phyloP scores from a whole-genome alignment of 352 stramenopile species.

The Phytopythium kandeliae region DNA sequence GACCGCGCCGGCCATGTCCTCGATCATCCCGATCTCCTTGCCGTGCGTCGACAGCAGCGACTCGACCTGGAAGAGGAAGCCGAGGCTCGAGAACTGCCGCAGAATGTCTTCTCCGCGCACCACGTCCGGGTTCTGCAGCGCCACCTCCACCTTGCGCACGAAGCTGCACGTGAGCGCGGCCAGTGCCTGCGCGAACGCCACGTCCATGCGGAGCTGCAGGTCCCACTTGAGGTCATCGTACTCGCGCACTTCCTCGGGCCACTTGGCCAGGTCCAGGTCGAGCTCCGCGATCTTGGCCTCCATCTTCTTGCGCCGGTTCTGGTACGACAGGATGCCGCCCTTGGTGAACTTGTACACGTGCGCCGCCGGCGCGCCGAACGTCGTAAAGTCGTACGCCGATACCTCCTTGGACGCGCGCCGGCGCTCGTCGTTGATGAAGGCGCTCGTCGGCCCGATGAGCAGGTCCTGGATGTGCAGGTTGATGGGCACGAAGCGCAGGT shows the following conservation, averaged over 20 bases:
- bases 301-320: slow-evolving; percentile 79
- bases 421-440: slow-evolving; percentile 82
- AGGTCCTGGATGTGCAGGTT: slow-evolving; percentile 87
- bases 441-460: slow-evolving; percentile 73
- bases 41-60: slow-evolving; percentile 93
- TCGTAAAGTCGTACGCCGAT: slow-evolving; percentile 81
- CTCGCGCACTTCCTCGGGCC: slow-evolving; percentile 73
- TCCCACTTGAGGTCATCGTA: slow-evolving; percentile 86
- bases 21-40: slow-evolving; percentile 96
- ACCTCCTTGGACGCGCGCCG: slow-evolving; percentile 76
- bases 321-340: slow-evolving; percentile 75
- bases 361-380: slow-evolving; percentile 70
- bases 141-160: slow-evolving; percentile 82
- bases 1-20: slow-evolving; percentile 85
- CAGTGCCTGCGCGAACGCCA: slow-evolving; percentile 69
- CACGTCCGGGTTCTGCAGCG: slow-evolving; percentile 71
- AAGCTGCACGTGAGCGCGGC: slow-evolving; percentile 72
- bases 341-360: slow-evolving; percentile 88
- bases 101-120: slow-evolving; percentile 75
- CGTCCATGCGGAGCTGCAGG: slow-evolving; percentile 80
- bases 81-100: slow-evolving; percentile 74
- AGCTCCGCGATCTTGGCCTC: slow-evolving; percentile 61
- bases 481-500: slow-evolving; percentile 82
- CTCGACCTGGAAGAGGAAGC: slow-evolving; percentile 89
- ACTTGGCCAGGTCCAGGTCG: slow-evolving; percentile 70